phyloP scores from a whole-genome alignment of 768 basidiomycete genomes.

The Obba rivulosa region DNA sequence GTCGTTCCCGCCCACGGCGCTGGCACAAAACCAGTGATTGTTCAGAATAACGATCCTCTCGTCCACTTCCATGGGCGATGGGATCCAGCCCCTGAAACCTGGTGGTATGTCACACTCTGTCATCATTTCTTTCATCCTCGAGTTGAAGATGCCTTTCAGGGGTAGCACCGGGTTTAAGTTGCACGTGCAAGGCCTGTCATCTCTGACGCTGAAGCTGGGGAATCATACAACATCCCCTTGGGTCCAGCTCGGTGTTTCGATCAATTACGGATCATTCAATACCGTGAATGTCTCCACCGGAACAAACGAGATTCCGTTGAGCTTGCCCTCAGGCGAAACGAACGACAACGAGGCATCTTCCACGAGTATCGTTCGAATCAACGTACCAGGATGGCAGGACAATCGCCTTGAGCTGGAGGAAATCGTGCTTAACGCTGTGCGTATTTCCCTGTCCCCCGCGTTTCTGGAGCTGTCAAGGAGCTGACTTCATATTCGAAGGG shows the following conservation, averaged over 20 bases:
- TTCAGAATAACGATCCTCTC: conserved; percentile 35
- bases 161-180: conserved; percentile 51
- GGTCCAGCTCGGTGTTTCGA: conserved; percentile 41
- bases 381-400: conserved; percentile 57
- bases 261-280: conserved; percentile 41
- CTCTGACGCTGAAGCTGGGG: conserved; percentile 42
- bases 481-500: conserved; percentile 28
- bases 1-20: neutral
- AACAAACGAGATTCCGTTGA: conserved; percentile 38
- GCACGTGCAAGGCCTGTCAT: conserved; percentile 36
- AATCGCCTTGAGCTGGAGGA: conserved; percentile 49
- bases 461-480: neutral
- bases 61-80: conserved; percentile 49
- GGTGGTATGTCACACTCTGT: conserved; percentile 38
- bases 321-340: too few species aligned
- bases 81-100: conserved; percentile 47
- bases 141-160: conserved; percentile 26
- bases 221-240: conserved; percentile 41
- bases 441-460: too few species aligned
- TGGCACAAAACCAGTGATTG: neutral
- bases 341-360: neutral
- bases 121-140: neutral
- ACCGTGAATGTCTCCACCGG: conserved; percentile 45
- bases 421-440: conserved; percentile 38
- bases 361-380: conserved; percentile 36